Evolutionary conservation across 2,329 filamentous ascomycete species (phyloP).

Genomic region (Scortechinia acanthostroma): DNA sequence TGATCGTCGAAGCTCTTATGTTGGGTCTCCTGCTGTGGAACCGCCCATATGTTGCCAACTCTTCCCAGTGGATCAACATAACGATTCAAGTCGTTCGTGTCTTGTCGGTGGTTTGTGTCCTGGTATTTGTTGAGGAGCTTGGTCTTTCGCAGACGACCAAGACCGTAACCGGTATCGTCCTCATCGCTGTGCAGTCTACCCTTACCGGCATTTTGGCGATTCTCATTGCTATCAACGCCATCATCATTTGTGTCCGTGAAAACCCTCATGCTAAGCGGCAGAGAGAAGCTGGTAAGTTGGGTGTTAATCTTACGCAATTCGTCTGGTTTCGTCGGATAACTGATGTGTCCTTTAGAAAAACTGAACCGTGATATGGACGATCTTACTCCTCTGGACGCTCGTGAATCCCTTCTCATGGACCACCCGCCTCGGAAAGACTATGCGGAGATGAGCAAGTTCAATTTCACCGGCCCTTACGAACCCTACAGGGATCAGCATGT

Average conservation of each 20-base stretch:
- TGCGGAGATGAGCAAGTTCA: conserved; percentile 1
- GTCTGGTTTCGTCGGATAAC: too few species aligned
- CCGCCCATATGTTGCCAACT: conserved; percentile 78
- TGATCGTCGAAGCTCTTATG: conserved; percentile 76
- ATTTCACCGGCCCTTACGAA: conserved; percentile 1
- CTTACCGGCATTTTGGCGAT: conserved; percentile 79
- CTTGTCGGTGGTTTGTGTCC: conserved; percentile 78
- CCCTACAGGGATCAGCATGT: background rate
- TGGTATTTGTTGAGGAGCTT: conserved; percentile 90
- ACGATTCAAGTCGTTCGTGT: conserved; percentile 83
- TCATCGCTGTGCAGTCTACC: conserved; percentile 84
- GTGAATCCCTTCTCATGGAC: conserved; percentile 76
- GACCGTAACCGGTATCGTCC: conserved; percentile 84
- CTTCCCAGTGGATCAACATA: conserved; percentile 88
- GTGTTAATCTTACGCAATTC: too few species aligned
- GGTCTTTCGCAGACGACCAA: conserved; percentile 85
- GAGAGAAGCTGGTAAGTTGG: conserved; percentile 77
- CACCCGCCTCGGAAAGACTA: background rate
- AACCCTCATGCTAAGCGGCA: conserved; percentile 85
- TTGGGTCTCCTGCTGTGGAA: conserved; percentile 74
- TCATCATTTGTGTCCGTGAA: conserved; percentile 74
- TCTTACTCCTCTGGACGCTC: conserved; percentile 78
- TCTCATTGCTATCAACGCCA: conserved; percentile 80
- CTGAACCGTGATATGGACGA: conserved; percentile 63
- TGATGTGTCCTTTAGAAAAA: too few species aligned